Evolutionary conservation across 2,329 filamentous ascomycete species (phyloP).

Genomic region (Neobulgaria alba): DNA sequence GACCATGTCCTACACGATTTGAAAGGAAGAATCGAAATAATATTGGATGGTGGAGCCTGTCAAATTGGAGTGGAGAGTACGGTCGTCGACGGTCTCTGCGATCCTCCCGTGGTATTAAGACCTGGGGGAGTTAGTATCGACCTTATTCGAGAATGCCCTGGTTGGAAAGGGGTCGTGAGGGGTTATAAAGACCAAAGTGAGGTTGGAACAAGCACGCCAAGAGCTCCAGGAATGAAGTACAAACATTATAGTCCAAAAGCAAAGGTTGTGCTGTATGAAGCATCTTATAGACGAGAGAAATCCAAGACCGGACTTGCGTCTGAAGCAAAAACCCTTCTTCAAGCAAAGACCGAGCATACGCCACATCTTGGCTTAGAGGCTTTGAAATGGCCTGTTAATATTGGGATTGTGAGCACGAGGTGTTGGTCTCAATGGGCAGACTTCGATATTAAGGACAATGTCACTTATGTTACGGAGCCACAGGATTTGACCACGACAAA

Average conservation of each 20-base stretch:
- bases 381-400: conserved; percentile 7
- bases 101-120: conserved; percentile 72
- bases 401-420: conserved; percentile 34
- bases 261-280: conserved; percentile 73
- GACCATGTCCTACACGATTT: conserved; percentile 85
- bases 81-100: conserved; percentile 81
- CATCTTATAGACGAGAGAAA: conserved; percentile 24
- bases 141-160: conserved; percentile 60
- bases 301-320: conserved; percentile 15
- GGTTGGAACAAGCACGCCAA: conserved; percentile 56
- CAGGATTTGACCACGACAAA: conserved; percentile 1
- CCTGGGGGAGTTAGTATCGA: conserved; percentile 85
- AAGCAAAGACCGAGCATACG: conserved; percentile 5
- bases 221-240: conserved; percentile 98
- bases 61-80: conserved; percentile 92
- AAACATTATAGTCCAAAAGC: conserved; percentile 94
- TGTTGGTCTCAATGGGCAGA: conserved; percentile 28
- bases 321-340: conserved; percentile 7
- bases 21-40: conserved; percentile 70
- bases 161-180: conserved; percentile 71
- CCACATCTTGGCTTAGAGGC: conserved; percentile 9
- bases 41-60: conserved; percentile 79
- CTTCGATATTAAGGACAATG: conserved; percentile 8
- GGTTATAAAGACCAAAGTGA: conserved; percentile 73
- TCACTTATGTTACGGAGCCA: background rate